Evolutionary conservation across 2,329 filamentous ascomycete species (phyloP).

Genomic region (Ilyonectria destructans): DNA sequence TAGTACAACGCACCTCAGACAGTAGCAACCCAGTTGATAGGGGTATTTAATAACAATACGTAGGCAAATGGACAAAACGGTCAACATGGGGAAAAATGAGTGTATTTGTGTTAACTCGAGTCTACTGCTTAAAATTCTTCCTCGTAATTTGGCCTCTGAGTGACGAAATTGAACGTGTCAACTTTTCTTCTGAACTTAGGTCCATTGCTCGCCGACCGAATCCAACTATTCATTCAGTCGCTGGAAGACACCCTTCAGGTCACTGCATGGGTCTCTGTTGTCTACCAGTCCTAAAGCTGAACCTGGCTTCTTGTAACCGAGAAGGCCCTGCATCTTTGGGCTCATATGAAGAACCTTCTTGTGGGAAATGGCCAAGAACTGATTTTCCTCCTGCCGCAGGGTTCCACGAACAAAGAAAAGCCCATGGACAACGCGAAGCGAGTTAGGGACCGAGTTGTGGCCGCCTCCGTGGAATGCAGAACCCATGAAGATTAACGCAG

Average conservation of each 20-base stretch:
- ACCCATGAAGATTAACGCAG: slow-evolving; percentile 8
- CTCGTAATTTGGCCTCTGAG: no score
- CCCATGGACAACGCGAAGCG: slow-evolving; percentile 5
- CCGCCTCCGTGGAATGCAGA: slow-evolving; percentile 16
- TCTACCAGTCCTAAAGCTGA: slow-evolving; percentile 10
- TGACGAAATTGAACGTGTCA: no score
- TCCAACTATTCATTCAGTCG: no score
- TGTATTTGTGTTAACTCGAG: no score
- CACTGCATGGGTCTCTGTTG: slow-evolving; percentile 4
- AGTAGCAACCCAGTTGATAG: no score
- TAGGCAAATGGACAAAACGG: no score
- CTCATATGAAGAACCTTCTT: slow-evolving; percentile 12
- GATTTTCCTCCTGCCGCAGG: slow-evolving; percentile 14
- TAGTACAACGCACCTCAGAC: no score
- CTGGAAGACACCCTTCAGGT: slow-evolving; percentile 6
- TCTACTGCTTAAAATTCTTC: no score
- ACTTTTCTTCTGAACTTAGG: no score
- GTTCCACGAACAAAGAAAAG: slow-evolving; percentile 11
- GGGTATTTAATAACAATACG: no score
- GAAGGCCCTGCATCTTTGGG: not conserved
- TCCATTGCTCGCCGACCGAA: no score
- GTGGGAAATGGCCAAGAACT: slow-evolving; percentile 11
- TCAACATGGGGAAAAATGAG: no score
- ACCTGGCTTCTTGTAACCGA: slow-evolving; percentile 13
- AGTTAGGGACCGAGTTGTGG: slow-evolving; percentile 11